phyloP scores from a whole-genome alignment of 2,329 filamentous ascomycete genomes.

The Neoscytalidium dimidiatum region DNA sequence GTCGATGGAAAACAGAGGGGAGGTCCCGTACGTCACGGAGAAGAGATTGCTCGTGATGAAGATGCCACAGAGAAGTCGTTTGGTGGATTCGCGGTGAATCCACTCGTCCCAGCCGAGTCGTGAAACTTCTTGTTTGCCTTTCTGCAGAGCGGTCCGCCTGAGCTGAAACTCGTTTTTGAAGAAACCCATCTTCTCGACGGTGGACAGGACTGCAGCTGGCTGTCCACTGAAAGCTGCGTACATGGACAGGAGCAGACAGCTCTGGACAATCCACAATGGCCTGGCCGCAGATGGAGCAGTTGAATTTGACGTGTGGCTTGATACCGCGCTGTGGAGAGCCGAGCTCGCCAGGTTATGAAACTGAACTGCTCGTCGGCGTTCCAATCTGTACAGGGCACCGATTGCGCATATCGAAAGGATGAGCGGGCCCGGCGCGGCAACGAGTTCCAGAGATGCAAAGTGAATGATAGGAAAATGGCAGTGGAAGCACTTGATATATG shows the following conservation, averaged over 20 bases:
- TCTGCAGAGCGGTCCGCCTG: conserved; percentile 24
- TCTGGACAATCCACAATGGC: conserved; percentile 33
- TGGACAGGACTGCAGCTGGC: conserved; percentile 22
- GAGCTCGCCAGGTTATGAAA: conserved; percentile 25
- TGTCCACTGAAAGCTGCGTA: conserved; percentile 33
- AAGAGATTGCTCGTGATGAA: conserved; percentile 36
- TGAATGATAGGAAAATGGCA: conserved; percentile 38
- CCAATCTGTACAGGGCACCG: conserved; percentile 36
- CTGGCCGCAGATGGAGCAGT: conserved; percentile 16
- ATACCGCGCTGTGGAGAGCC: conserved; percentile 21
- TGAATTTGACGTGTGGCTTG: conserved; percentile 4
- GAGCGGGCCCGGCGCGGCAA: conserved; percentile 29
- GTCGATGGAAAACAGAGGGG: conserved; percentile 33
- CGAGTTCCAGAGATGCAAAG: conserved; percentile 32
- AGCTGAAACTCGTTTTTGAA: conserved; percentile 25
- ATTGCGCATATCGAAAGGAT: conserved; percentile 39
- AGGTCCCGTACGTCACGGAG: conserved; percentile 35
- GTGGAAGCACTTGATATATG: conserved; percentile 36
- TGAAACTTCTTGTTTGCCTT: conserved; percentile 5
- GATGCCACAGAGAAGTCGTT: conserved; percentile 35
- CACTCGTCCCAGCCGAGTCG: conserved; percentile 31
- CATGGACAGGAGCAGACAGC: conserved; percentile 31
- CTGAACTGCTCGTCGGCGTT: conserved; percentile 32
- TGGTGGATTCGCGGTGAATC: conserved; percentile 32
- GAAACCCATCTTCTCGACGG: conserved; percentile 24